Evolutionary conservation across 2,329 filamentous ascomycete species (phyloP).

Genomic region (Coniochaeta sp.): DNA sequence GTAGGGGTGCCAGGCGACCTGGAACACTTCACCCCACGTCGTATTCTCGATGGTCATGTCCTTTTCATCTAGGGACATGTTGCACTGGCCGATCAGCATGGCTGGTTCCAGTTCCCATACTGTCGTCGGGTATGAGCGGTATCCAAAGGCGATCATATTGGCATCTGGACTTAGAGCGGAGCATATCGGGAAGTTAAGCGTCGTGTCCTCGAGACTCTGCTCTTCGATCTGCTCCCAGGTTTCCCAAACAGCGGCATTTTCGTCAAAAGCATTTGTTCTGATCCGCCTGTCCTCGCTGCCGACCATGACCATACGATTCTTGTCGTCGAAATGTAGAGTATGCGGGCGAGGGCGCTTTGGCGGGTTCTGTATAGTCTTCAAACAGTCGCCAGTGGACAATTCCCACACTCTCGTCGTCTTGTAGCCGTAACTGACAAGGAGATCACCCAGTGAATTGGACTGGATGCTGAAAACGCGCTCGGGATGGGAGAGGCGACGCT

Average conservation of each 20-base stretch:
- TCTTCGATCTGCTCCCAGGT: conserved; percentile 14
- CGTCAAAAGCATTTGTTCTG: conserved; percentile 10
- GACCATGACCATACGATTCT: conserved; percentile 16
- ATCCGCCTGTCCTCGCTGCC: conserved; percentile 15
- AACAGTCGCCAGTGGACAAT: conserved; percentile 15
- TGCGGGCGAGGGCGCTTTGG: conserved; percentile 15
- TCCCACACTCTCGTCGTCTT: conserved; percentile 19
- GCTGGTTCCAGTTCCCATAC: conserved; percentile 17
- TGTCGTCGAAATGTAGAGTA: conserved; percentile 13
- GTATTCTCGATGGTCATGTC: conserved; percentile 8
- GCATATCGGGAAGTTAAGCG: conserved; percentile 17
- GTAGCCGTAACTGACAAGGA: conserved; percentile 20
- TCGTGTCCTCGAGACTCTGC: conserved; percentile 9
- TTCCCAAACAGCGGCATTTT: conserved; percentile 11
- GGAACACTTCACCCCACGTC: conserved; percentile 14
- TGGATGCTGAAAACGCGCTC: conserved; percentile 15
- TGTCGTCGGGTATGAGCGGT: conserved; percentile 20
- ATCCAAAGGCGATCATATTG: conserved; percentile 18
- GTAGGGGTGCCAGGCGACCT: conserved; percentile 20
- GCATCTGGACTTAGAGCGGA: conserved; percentile 20
- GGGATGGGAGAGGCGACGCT: conserved; percentile 3
- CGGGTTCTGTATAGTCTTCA: conserved; percentile 10
- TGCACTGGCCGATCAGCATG: conserved; percentile 16
- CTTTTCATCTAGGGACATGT: background rate
- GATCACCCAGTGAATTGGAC: conserved; percentile 12